A percentile compares a stretch with the other conserved stretches of the same genome.
Conservation (phyloP, 306 rosid species). For the Mucuna pruriens region DNA sequence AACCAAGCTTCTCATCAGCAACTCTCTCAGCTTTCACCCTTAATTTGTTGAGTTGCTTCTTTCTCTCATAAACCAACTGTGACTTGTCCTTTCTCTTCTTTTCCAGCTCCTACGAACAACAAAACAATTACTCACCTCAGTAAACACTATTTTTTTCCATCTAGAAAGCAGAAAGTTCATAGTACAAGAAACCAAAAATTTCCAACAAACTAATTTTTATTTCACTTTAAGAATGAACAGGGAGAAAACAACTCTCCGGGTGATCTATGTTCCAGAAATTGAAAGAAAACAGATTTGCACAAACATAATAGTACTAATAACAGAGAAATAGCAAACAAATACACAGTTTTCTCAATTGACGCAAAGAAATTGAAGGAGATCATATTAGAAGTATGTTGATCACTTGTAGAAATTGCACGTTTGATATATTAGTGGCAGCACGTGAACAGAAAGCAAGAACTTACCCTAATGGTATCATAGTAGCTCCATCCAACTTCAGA, state of each 20-base stretch:
- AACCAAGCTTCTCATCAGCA: conserved; percentile 74
- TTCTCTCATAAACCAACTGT: conserved; percentile 63
- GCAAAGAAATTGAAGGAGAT: background rate
- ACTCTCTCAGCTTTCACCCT: conserved; percentile 68
- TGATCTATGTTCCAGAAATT: too few species aligned
- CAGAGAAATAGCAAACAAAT: background rate
- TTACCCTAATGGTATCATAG: conserved; percentile 59
- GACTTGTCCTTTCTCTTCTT: conserved; percentile 80
- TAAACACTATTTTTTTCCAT: background rate
- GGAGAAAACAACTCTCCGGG: too few species aligned
- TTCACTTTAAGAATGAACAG: background rate
- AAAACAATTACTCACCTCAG: background rate
- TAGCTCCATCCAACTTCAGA: conserved; percentile 75
- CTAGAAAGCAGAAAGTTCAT: background rate
- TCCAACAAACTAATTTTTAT: conserved; percentile 11
- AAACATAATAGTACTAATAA: background rate
- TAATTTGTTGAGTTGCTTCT: conserved; percentile 75
- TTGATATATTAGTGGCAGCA: background rate
- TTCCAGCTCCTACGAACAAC: conserved; percentile 62
- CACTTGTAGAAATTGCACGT: background rate
- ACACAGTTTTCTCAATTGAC: conserved; percentile 45
- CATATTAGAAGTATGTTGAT: background rate
- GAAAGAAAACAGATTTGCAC: background rate
- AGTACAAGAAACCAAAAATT: background rate
- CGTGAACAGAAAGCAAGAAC: background rate